These are phyloP conservation scores for Penicillium sp. DNA, from an alignment of 2,329 filamentous ascomycete species.

Conservation along the genomic window DNA sequence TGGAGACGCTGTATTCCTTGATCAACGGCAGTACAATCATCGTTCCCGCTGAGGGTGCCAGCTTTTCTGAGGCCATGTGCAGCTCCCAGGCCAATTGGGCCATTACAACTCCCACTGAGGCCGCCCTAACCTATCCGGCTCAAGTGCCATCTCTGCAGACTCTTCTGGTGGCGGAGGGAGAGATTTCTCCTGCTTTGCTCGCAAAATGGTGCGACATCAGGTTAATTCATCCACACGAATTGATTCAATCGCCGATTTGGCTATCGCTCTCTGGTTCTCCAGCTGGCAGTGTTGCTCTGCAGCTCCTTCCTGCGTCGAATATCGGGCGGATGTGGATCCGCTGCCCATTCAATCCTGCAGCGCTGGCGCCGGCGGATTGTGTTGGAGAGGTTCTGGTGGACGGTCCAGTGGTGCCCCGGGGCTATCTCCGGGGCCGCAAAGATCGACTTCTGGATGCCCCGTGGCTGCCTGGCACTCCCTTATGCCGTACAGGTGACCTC, in stretches of 20 bases:
- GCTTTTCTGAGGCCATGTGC: not conserved
- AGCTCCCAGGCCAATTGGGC: not conserved
- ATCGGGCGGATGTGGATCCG: conserved; percentile 2
- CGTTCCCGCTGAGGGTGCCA: not conserved
- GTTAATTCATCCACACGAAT: not conserved
- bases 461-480: not conserved
- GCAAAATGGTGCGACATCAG: not conserved
- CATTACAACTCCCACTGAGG: not conserved
- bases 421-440: conserved; percentile 1
- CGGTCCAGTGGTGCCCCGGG: conserved; percentile 2
- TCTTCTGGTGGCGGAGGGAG: not conserved
- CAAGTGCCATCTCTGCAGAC: not conserved
- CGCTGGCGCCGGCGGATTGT: not conserved
- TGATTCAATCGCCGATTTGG: not conserved
- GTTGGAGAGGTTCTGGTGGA: conserved; percentile 7
- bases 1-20: conserved; percentile 1
- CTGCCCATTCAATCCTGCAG: not conserved
- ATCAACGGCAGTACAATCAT: not conserved
- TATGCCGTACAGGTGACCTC: not conserved
- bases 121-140: not conserved
- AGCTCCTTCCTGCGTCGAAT: not conserved
- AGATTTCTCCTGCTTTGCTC: not conserved
- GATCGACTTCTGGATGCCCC: not conserved
- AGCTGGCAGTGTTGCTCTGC: not conserved
- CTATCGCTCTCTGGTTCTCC: not conserved